phyloP scores from a whole-genome alignment of 2,329 filamentous ascomycete genomes.

The Endoconidiophora laricicola region DNA sequence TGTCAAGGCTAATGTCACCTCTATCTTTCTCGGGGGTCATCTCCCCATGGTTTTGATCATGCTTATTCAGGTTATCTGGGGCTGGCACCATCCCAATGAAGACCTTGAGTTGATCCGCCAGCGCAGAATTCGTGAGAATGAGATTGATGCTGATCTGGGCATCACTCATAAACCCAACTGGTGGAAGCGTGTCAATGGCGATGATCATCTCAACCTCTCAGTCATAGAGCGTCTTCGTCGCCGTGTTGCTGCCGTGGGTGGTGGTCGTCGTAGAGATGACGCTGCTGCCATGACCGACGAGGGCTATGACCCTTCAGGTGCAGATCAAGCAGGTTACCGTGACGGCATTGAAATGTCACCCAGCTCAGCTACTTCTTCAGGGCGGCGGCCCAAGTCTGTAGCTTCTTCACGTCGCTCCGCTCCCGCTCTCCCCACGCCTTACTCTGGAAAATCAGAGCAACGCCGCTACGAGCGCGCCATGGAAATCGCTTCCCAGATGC shows the following conservation, averaged over 20 bases:
- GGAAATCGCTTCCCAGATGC: slow-evolving; percentile 26
- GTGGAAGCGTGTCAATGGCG: slow-evolving; percentile 41
- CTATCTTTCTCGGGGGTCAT: slow-evolving; percentile 49
- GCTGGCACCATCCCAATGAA: slow-evolving; percentile 51
- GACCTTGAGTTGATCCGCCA: slow-evolving; percentile 50
- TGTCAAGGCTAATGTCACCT: slow-evolving; percentile 31
- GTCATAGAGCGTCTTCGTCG: slow-evolving; percentile 36
- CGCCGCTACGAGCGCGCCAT: slow-evolving; percentile 29
- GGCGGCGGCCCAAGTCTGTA: not conserved
- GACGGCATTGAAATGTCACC: slow-evolving; percentile 11
- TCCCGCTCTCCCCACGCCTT: slow-evolving; percentile 17
- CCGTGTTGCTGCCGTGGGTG: slow-evolving; percentile 39
- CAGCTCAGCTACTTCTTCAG: not conserved
- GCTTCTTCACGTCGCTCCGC: not conserved
- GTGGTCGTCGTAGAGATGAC: slow-evolving; percentile 26
- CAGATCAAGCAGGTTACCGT: slow-evolving; percentile 1
- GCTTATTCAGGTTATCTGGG: slow-evolving; percentile 34
- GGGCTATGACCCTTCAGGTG: slow-evolving; percentile 24
- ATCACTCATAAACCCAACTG: slow-evolving; percentile 45
- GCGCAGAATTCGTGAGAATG: slow-evolving; percentile 37
- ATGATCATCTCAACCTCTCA: slow-evolving; percentile 24
- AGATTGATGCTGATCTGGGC: slow-evolving; percentile 43
- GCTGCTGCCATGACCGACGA: slow-evolving; percentile 18
- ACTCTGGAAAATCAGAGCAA: slow-evolving; percentile 28
- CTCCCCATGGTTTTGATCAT: slow-evolving; percentile 42